phyloP scores from a whole-genome alignment of 805 yeast genomes.

The Clavispora santaluciae region DNA sequence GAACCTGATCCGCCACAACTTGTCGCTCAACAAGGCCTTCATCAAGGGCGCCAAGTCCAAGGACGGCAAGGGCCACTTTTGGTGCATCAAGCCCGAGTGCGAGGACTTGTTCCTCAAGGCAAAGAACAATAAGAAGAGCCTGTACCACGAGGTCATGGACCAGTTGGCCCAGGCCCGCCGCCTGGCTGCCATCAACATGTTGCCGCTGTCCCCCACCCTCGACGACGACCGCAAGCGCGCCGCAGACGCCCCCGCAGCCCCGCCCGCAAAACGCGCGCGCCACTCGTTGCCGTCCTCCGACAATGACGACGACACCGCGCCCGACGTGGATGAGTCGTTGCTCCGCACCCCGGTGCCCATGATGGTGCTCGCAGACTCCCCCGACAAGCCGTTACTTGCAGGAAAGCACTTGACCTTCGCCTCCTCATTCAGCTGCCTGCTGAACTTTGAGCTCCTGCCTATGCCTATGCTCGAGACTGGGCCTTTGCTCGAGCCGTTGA shows the following conservation, averaged over 20 bases:
- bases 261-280: slow-evolving; percentile 1
- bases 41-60: slow-evolving; percentile 85
- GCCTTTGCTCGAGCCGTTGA: slow-evolving; percentile 54
- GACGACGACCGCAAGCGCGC: slow-evolving; percentile 7
- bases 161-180: slow-evolving; percentile 22
- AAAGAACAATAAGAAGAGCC: slow-evolving; percentile 43
- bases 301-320: slow-evolving; percentile 5
- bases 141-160: slow-evolving; percentile 41
- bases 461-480: slow-evolving; percentile 55
- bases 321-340: slow-evolving; percentile 6
- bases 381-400: slow-evolving; percentile 37
- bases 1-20: slow-evolving; percentile 90
- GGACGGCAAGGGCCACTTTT: slow-evolving; percentile 88
- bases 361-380: slow-evolving; percentile 26
- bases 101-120: slow-evolving; percentile 76
- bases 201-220: slow-evolving; percentile 15
- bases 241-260: not conserved
- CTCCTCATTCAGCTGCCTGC: slow-evolving; percentile 62
- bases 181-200: slow-evolving; percentile 3
- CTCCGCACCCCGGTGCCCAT: slow-evolving; percentile 12
- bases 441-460: slow-evolving; percentile 62
- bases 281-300: not conserved
- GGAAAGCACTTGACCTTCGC: slow-evolving; percentile 47
- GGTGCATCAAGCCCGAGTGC: slow-evolving; percentile 83
- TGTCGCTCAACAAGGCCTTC: slow-evolving; percentile 90